Base-by-base conservation (phyloP, 352 stramenopile species). In the Chrysophaeum taylorii region DNA sequence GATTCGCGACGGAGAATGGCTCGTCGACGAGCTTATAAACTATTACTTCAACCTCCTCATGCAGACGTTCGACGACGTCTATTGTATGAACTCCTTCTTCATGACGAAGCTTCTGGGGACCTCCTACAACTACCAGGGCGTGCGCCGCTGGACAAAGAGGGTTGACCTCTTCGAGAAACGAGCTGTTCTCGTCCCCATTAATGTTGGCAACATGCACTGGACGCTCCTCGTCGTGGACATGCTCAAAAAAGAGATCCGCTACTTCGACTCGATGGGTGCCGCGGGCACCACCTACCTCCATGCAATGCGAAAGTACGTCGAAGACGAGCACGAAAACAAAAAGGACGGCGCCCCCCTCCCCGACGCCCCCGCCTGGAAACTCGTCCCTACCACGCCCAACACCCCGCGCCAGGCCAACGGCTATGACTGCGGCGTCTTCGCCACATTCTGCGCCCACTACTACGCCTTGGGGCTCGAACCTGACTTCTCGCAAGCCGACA, bases 11-110 rank as follows among this genome's bases (percentile, higher is more conserved):
- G 18, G 52, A 12, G 70, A 57, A 12, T 85, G 80, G 80, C 72
- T 85, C 0, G 85, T 85, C 61, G 80, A 85, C 75, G 80, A 85
- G 72, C 77, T 85, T 16, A 81, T 85, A 43, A 85, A 85, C 71
- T 80, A 77, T 39, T 85, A 82, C 73, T 75, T 85, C 61, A 33
- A 50, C 18, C 62, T 82, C 2, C 76, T 82, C n/a, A n/a, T n/a
- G 18, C 50, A 69, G 43, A 67, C 73, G 25, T 53, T 75, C 37
- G 73, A 82, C 33, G 31, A 71, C 18, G 9, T 48, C 21, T 48
- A 48, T 21, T 21, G 21, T 21, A 48, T 86, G 54, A 80, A 76
- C n/a, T 82, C 79, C 27, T 84, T 85, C 70, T 85, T 86, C 70
- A 69, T 83, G 1, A 64, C 71, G 16, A 85, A 83, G 73, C 77